These are phyloP conservation scores for Aspergillus sp. DNA, from an alignment of 2,329 filamentous ascomycete genomes.

Conservation along the genomic window DNA sequence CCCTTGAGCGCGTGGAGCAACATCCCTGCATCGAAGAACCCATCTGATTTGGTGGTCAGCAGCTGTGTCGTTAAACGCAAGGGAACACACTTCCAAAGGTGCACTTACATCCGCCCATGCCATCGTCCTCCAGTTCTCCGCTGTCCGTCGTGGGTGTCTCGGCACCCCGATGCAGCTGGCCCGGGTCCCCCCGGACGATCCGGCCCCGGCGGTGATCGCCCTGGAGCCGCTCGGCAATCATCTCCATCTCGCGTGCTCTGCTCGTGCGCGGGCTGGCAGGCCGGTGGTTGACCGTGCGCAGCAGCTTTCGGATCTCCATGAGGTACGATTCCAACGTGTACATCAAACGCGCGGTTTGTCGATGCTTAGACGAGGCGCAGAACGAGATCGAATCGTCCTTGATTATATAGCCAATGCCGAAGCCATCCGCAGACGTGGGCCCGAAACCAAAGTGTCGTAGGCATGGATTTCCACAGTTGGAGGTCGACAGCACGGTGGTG, in stretches of 20 bases:
- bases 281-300: slow-evolving; percentile 68
- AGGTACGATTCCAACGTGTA: slow-evolving; percentile 89
- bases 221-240: slow-evolving; percentile 42
- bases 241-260: slow-evolving; percentile 63
- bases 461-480: slow-evolving; percentile 97
- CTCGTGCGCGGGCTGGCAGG: slow-evolving; percentile 56
- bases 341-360: slow-evolving; percentile 87
- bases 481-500: slow-evolving; percentile 90
- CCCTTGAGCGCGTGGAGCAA: slow-evolving; percentile 83
- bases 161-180: slow-evolving; percentile 49
- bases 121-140: slow-evolving; percentile 75
- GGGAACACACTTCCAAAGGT: slow-evolving; percentile 3
- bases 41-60: slow-evolving; percentile 61
- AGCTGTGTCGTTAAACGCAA: neutral
- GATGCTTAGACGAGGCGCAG: slow-evolving; percentile 88
- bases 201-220: slow-evolving; percentile 67
- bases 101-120: slow-evolving; percentile 86
- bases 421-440: slow-evolving; percentile 88
- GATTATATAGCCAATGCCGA: slow-evolving; percentile 98
- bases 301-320: slow-evolving; percentile 81
- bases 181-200: slow-evolving; percentile 62
- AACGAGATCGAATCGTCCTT: slow-evolving; percentile 90
- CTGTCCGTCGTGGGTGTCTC: slow-evolving; percentile 70
- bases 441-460: slow-evolving; percentile 96
- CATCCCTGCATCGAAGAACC: slow-evolving; percentile 97